phyloP scores from a whole-genome alignment of 768 basidiomycete genomes.

The Trametes elegans region DNA sequence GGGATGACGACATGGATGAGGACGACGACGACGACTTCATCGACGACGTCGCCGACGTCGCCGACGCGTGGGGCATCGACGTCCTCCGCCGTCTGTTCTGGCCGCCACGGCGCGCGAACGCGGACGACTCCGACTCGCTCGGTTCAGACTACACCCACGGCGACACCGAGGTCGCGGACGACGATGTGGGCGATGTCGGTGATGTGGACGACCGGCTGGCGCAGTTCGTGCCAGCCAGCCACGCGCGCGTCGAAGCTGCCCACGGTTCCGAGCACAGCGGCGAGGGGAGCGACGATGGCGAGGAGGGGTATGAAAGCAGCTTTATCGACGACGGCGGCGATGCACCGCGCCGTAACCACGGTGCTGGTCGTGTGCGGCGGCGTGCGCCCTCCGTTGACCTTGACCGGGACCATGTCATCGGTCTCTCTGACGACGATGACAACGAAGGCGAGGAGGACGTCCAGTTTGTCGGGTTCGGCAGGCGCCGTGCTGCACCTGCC shows the following conservation, averaged over 20 bases:
- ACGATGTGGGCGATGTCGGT: too few species aligned
- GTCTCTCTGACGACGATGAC: constrained; percentile 16
- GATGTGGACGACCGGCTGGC: neutral
- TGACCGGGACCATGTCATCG: constrained; percentile 5
- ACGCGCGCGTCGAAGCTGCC: constrained; percentile 12
- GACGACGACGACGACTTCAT: constrained; percentile 30
- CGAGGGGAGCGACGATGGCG: constrained; percentile 30
- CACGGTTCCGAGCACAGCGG: too few species aligned
- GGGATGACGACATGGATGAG: constrained; percentile 5
- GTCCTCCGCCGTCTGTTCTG: constrained; percentile 16
- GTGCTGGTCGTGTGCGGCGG: neutral
- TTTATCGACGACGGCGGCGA: constrained; percentile 53
- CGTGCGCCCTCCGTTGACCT: neutral
- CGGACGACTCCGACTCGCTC: neutral
- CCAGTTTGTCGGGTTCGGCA: neutral
- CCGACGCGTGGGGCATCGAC: constrained; percentile 20
- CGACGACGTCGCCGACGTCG: constrained; percentile 22
- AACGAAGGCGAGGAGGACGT: constrained; percentile 8
- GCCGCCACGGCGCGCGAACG: neutral
- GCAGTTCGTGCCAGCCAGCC: neutral
- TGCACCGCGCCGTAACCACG: neutral
- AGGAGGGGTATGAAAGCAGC: constrained; percentile 49
- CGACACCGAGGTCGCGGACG: neutral
- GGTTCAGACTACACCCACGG: constrained; percentile 13
- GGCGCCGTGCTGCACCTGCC: neutral